Evolutionary conservation across 176 grass and related monocot species (phyloP), one percentile per base, ranked within the genome.

Genomic region (Poa pratensis): DNA sequence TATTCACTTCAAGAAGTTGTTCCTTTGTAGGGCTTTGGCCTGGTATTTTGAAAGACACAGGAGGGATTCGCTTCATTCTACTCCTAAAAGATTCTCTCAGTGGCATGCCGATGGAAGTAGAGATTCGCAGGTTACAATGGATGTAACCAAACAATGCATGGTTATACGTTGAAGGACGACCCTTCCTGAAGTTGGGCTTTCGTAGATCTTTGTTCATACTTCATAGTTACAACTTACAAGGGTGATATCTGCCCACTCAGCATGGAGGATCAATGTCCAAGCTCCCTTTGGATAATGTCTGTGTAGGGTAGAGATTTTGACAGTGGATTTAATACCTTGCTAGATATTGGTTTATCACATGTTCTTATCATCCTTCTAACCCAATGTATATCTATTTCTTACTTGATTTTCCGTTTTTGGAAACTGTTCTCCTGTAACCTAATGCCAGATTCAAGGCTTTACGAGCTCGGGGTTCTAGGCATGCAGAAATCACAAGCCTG

Each of bases 151-250:
- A 32, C 45, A 65, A 65, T 57, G 64, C 40, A 82, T 66, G 9
- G 7, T 7, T 67, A 58, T 28, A 75, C 18, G 28, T 48, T 48
- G 59, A 84, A 80, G 45, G 69, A 67, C 68, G 62, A 80, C 26
- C 23, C 43, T 80, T 80, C 50, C 69, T 32, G 16, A 76, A 80
- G 51, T 65, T 77, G 19, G 59, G 72, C 57, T 55, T 71, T 61
- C 35, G 80, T 69, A 87, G 85, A 73, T 69, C 80, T 72, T 64
- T 88, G 48, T 77, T 51, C 69, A 84, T 82, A 89, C 26, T 71
- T 43, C 28, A 71, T 67, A 84, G 51, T 76, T 74, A 50, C 71
- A 28, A 28, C 73, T 77, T 77, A 91, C 61, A 70, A 28, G 85
- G 81, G 69, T 42, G 50, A 26, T 68, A 13, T 28, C 17, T 87